Evolutionary conservation across 495 filamentous ascomycete genomes (phyloP), one percentile per base, ranked within the genome.

Genomic region (Collariella sp.): DNA sequence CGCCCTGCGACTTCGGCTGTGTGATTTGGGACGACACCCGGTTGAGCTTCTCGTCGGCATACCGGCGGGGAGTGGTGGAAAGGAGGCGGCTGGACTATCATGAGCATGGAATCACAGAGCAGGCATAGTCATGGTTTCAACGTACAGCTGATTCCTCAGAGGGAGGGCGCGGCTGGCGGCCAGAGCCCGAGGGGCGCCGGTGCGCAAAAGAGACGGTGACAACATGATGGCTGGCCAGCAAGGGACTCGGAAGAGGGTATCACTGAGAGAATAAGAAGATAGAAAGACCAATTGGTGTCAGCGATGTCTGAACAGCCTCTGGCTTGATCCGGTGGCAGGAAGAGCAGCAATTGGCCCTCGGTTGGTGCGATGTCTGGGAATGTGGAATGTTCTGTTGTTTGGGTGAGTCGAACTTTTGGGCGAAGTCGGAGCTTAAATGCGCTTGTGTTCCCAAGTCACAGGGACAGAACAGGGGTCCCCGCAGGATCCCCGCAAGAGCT

Each of bases 1-100:
- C 93, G 62, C 93, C 93, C 76, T 98, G 93, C 23, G 93, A 88
- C 70, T 91, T 96, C 59, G 89, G 94, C 70, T 96, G 89, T 38
- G 93, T 97, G 76, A 98, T 85, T 64, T 76, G 64, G 45, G 80
- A 75, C 48, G 91, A 95, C 69, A 87, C 78, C 70, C 83, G 85
- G 78, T 97, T 97, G 56, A 96, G 76, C 61, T 62, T 61, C 50
- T 78, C 70, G 53, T 76, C 73, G 61, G 72, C 70, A 60, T 67
- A 64, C 46, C 65, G 64, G 56, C 67, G 64, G 46, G 68, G 46
- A 10, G 67, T 67, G 18, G 67, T 66, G 41, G 72, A 72, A 12
- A 77, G 62, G 35, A 62, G 55, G 22, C 74, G 74, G 46, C 74
- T 77, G 55, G 42, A 49, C 7, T n/a, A 18, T 3, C 4, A 9